Evolutionary conservation across 2,329 filamentous ascomycete genomes (phyloP), one percentile per base, ranked within the genome.

Genomic region (Thielaviopsis musarum): DNA sequence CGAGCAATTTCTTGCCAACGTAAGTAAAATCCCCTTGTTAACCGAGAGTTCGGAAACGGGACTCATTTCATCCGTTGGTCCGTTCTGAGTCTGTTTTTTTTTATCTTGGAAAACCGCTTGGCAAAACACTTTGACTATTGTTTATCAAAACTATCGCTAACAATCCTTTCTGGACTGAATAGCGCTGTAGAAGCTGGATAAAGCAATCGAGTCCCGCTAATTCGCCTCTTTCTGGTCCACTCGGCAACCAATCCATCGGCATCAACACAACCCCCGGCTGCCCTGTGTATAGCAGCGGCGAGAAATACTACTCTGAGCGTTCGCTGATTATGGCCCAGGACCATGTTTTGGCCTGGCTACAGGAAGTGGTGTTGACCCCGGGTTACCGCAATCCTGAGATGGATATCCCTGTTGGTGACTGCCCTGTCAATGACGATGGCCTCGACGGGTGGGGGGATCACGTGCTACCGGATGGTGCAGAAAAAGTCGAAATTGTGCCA

Each of bases 201-300:
- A 65, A 76, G n/a, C 82, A 78, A 15, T 58, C 70, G 0, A 71
- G 79, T 3, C 75, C 78, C 0, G 64, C 78, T 0, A 78, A 79
- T 49, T 74, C 71, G 1, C 76, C 77, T 1, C 69, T 88, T 6
- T 72, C 77, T 0, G 77, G 78, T 0, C 72, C 78, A 1, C 66
- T 73, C 1, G 77, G 78, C 10, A 80, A 79, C 64, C 67, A 70
- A 0, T 64, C 68, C 15, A 70, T 71, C 2, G 60, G 63, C 1
- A 64, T 67, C 45, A 72, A 75, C 66, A 73, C 73, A 0, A 64
- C 69, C 12, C 73, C 78, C 52, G 84, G 85, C 5, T 85, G 81
- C 63, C 85, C 85, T 4, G 77, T 82, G 62, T 85, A 85, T 69
- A 84, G 84, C n/a, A 79, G 83, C 1, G 84, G 84, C 3, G 81